Evolutionary conservation across 139 green algal genomes (phyloP).

Genomic region (Monoraphidium neglectum): DNA sequence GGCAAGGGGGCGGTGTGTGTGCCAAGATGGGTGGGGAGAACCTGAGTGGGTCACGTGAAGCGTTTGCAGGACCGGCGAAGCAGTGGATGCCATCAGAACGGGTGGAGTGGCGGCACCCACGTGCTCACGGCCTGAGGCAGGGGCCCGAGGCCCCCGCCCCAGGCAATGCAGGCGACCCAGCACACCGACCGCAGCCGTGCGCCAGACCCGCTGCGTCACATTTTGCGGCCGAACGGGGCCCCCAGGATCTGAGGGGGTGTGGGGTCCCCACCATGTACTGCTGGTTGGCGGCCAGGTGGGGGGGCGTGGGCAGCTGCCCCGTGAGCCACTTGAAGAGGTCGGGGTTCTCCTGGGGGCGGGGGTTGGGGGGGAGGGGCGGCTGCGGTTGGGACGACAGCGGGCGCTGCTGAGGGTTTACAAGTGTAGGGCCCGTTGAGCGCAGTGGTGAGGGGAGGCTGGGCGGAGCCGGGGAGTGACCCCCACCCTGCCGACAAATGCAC

Average conservation of each 20-base stretch:
- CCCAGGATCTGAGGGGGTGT: not conserved
- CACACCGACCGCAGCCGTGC: not conserved
- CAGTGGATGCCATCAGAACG: not conserved
- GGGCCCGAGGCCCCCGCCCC: too few relatives aligned
- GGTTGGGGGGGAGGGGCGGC: too few relatives aligned
- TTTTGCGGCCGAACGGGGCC: not conserved
- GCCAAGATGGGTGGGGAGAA: too few relatives aligned
- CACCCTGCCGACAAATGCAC: too few relatives aligned
- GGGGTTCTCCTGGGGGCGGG: conserved; percentile 70
- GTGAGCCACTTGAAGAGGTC: conserved; percentile 89
- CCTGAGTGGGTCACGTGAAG: too few relatives aligned
- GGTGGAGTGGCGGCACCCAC: not conserved
- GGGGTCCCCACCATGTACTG: conserved; percentile 50
- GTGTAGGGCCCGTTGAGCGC: too few relatives aligned
- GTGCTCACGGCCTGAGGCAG: not conserved
- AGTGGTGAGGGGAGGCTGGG: too few relatives aligned
- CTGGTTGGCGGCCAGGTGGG: conserved; percentile 54
- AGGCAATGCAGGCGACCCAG: not conserved
- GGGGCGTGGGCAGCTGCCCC: conserved; percentile 52
- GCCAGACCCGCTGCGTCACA: not conserved
- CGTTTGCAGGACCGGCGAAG: too few relatives aligned
- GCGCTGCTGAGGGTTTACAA: too few relatives aligned
- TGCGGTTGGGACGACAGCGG: too few relatives aligned
- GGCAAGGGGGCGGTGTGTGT: too few relatives aligned
- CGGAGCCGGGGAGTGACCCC: too few relatives aligned